phyloP scores from a whole-genome alignment of 140 eudicot genomes.

The Bidens hawaiensis region DNA sequence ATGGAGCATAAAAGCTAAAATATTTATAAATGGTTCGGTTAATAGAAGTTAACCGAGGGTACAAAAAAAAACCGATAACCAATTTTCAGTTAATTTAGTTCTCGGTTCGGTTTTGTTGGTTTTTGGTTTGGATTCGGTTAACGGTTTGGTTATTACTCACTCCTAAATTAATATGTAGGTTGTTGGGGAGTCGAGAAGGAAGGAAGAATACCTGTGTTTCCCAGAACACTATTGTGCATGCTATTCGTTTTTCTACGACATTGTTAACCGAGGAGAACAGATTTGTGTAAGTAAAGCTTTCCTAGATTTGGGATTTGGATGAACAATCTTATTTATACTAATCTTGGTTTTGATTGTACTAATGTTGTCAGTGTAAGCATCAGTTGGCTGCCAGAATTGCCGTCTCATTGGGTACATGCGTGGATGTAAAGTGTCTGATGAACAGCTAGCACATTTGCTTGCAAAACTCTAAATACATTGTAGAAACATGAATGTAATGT shows the following conservation, averaged over 20 bases:
- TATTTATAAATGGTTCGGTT: no score
- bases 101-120: no score
- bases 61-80: no score
- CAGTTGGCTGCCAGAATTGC: slow-evolving; percentile 93
- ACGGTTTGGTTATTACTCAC: no score
- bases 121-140: no score
- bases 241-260: slow-evolving; percentile 83
- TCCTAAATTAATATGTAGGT: no score
- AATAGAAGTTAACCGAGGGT: no score
- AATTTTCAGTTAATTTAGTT: no score
- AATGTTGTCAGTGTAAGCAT: slow-evolving; percentile 68
- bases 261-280: slow-evolving; percentile 80
- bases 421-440: slow-evolving; percentile 79
- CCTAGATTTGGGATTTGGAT: neutral
- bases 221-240: slow-evolving; percentile 78
- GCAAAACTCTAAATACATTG: slow-evolving; percentile 37
- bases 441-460: slow-evolving; percentile 64
- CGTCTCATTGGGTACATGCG: slow-evolving; percentile 56
- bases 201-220: slow-evolving; percentile 86
- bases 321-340: neutral
- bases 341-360: neutral
- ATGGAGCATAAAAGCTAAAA: no score
- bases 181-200: slow-evolving; percentile 72
- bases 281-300: slow-evolving; percentile 78
- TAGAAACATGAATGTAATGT: neutral